Conservation (phyloP, 2,329 filamentous ascomycete species). For the Diaporthe citriasiana region DNA sequence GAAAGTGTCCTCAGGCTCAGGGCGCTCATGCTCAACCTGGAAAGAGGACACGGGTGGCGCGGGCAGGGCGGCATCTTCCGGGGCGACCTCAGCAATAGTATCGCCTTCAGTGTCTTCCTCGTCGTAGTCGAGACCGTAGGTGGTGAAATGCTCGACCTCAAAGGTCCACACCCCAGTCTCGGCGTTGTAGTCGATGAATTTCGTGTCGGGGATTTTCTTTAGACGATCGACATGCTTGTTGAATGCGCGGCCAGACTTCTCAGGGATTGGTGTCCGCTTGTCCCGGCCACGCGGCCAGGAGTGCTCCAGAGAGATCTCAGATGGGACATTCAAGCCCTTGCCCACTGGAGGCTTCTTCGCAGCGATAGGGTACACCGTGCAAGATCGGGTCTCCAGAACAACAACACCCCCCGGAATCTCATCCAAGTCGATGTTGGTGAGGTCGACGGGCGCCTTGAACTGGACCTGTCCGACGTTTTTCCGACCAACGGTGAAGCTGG, state of each 20-base stretch:
- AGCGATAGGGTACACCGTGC: slow-evolving; percentile 87
- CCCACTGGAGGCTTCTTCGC: slow-evolving; percentile 86
- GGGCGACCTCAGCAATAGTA: slow-evolving; percentile 57
- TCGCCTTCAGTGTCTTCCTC: slow-evolving; percentile 79
- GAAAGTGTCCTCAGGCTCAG: slow-evolving; percentile 69
- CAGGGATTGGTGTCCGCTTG: slow-evolving; percentile 66
- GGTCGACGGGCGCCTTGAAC: slow-evolving; percentile 86
- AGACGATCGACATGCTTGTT: slow-evolving; percentile 88
- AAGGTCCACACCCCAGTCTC: slow-evolving; percentile 92
- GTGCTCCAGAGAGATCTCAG: slow-evolving; percentile 88
- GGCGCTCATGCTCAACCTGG: slow-evolving; percentile 49
- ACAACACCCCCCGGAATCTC: slow-evolving; percentile 85
- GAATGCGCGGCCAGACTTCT: slow-evolving; percentile 75
- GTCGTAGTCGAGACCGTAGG: slow-evolving; percentile 87
- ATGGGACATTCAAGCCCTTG: slow-evolving; percentile 92
- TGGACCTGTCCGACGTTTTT: slow-evolving; percentile 83
- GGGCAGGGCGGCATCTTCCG: slow-evolving; percentile 45
- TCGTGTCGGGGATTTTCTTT: slow-evolving; percentile 82
- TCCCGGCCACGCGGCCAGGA: slow-evolving; percentile 85
- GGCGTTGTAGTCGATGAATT: slow-evolving; percentile 84
- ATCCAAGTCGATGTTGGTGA: slow-evolving; percentile 83
- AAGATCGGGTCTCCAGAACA: slow-evolving; percentile 80
- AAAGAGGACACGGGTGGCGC: slow-evolving; percentile 40
- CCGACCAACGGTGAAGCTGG: slow-evolving; percentile 85
- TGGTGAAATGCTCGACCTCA: slow-evolving; percentile 95